These are phyloP conservation scores for Corymbia calophylla DNA, from an alignment of 441 rosid species.

Conservation along the genomic window DNA sequence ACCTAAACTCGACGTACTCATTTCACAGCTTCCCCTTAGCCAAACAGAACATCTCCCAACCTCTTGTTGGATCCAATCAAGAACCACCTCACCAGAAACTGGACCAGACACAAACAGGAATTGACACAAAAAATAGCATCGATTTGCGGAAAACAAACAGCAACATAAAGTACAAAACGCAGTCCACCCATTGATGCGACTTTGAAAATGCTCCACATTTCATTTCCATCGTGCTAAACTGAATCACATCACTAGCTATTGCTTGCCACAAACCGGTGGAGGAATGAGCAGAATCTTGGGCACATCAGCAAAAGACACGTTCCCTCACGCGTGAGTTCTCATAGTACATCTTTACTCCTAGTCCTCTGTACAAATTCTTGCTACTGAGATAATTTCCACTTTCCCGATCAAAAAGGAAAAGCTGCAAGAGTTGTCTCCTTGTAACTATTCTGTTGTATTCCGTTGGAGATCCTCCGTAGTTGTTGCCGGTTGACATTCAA, in stretches of 20 bases:
- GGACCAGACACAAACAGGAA: not conserved
- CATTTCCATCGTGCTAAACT: not conserved
- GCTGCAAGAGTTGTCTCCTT: not conserved
- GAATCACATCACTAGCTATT: not conserved
- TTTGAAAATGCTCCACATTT: not conserved
- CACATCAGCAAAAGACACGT: not conserved
- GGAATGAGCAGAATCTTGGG: not conserved
- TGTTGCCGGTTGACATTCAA: not conserved
- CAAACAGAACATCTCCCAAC: not conserved
- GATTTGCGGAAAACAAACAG: not conserved
- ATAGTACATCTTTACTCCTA: not conserved
- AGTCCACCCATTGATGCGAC: not conserved
- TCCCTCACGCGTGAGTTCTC: not conserved
- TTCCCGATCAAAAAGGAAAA: not conserved
- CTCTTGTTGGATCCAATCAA: not conserved
- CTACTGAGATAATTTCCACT: not conserved
- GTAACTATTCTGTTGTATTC: not conserved
- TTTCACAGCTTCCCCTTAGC: not conserved
- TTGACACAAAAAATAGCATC: not conserved
- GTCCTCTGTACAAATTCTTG: not conserved
- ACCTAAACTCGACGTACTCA: no score
- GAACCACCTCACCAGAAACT: not conserved
- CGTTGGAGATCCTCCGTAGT: not conserved
- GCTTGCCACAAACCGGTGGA: not conserved
- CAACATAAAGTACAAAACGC: not conserved